A percentile compares a stretch with the other conserved stretches of the same genome.
Evolutionary conservation across 1,284 basidiomycete species (phyloP).

Genomic region (Ganoderma multipileum): DNA sequence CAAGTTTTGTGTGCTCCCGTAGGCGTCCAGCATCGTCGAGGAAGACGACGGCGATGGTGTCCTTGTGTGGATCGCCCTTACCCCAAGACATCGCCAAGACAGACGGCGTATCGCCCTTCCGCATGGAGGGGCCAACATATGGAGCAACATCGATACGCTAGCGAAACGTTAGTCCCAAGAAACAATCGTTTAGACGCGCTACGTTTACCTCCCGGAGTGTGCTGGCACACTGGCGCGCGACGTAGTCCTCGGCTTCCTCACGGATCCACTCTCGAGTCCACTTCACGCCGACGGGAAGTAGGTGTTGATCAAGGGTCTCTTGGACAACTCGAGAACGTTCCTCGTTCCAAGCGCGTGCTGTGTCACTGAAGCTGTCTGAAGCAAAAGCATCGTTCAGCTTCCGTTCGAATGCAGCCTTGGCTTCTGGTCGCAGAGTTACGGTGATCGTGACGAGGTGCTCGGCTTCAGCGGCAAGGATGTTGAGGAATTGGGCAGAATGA

Average conservation of each 20-base stretch:
- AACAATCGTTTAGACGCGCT: background rate
- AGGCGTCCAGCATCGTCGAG: constrained; percentile 90
- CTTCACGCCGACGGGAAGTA: constrained; percentile 83
- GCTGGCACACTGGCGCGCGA: constrained; percentile 73
- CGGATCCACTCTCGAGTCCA: constrained; percentile 93
- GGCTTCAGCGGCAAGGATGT: constrained; percentile 91
- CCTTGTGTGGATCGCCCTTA: constrained; percentile 91
- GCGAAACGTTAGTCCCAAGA: constrained; percentile 24
- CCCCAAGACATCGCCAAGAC: constrained; percentile 96
- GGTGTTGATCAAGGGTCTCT: constrained; percentile 79
- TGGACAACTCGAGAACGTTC: constrained; percentile 83
- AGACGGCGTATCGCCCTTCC: constrained; percentile 77
- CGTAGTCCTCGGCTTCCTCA: constrained; percentile 88
- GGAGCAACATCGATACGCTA: constrained; percentile 82
- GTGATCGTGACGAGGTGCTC: constrained; percentile 86
- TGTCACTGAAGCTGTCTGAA: constrained; percentile 87
- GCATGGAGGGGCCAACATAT: constrained; percentile 67
- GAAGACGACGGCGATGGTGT: constrained; percentile 87
- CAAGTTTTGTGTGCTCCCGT: constrained; percentile 88
- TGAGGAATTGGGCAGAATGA: constrained; percentile 83
- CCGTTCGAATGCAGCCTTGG: constrained; percentile 71
- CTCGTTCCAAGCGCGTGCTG: constrained; percentile 92
- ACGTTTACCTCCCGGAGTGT: constrained; percentile 74
- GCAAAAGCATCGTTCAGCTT: constrained; percentile 84
- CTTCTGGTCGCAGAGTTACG: constrained; percentile 72